Evolutionary conservation across 129 eudicot genomes (phyloP), one percentile per base, ranked within the genome.

Genomic region (Apium graveolens): DNA sequence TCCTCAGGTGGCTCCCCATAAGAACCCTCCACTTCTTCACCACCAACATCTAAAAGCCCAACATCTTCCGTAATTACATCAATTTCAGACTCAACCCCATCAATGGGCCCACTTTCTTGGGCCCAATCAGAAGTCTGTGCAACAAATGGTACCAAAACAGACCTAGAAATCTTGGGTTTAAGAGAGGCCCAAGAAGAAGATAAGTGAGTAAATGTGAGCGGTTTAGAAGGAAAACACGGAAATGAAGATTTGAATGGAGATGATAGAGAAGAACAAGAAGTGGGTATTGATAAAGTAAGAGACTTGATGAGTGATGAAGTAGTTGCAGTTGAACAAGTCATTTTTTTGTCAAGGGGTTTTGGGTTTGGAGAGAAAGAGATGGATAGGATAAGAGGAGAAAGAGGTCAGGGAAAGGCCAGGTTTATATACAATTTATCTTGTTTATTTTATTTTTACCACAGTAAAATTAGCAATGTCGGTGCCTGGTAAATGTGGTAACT

Each of bases 1-100:
- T 88, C 97, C 82, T 92, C 97, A 31, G 91, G 82, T 26, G 93
- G 91, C 75, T 87, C 95, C 34, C 26, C 68, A 60, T 24, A 76
- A 49, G 42, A 89, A 43, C 39, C 76, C 49, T 41, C 53, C 32
- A 42, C 89, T 21, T 18, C 86, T 32, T 17, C 65, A 7, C 35
- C 77, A 8, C 39, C 81, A 20, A 37, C 73, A 26, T 29, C 76
- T 11, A 72, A 11, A 21, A 11, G 16, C 8, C 17, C 49, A 5
- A 46, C 74, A 37, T 80, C 87, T 27, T 78, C 79, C n/a, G 24
- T 85, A 17, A 13, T 84, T 0, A 20, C 48, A 24, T 31, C 75
- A 3, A 66, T 35, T 32, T 37, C 84, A 12, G 62, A n/a, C 68
- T 60, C 68, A 60, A 60, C 32, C 68, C 68, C 68, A 60, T 60